Evolutionary conservation across 1,284 basidiomycete species (phyloP).

Genomic region (Moesziomyces sp.): DNA sequence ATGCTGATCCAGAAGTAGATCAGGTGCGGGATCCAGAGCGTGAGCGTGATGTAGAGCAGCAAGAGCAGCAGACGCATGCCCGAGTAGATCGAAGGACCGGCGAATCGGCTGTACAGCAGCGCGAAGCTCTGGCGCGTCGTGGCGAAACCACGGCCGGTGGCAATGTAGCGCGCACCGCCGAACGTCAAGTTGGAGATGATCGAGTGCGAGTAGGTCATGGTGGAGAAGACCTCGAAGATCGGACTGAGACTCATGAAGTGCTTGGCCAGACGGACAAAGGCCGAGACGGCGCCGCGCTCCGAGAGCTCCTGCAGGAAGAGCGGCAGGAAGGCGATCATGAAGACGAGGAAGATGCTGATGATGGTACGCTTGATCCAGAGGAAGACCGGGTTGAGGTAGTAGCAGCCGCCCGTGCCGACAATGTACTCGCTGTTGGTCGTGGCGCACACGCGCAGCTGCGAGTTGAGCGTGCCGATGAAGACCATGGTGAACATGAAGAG

Average conservation of each 20-base stretch:
- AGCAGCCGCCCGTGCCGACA: constrained; percentile 65
- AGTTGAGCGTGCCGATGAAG: constrained; percentile 67
- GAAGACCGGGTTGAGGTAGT: constrained; percentile 67
- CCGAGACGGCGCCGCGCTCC: constrained; percentile 66
- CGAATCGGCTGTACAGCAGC: constrained; percentile 66
- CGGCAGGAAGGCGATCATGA: constrained; percentile 68
- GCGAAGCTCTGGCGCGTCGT: constrained; percentile 66
- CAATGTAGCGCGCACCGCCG: constrained; percentile 68
- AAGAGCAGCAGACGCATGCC: constrained; percentile 65
- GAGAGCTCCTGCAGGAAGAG: constrained; percentile 67
- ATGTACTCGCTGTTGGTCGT: constrained; percentile 64
- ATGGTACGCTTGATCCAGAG: constrained; percentile 68
- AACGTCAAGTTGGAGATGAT: constrained; percentile 67
- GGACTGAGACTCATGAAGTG: constrained; percentile 66
- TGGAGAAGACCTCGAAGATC: constrained; percentile 67
- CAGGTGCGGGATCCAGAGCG: constrained; percentile 67
- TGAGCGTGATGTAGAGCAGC: constrained; percentile 66
- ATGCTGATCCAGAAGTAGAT: constrained; percentile 68
- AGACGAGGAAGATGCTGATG: constrained; percentile 68
- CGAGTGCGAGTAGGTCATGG: constrained; percentile 67
- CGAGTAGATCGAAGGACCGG: constrained; percentile 67
- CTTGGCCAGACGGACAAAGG: constrained; percentile 65
- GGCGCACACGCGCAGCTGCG: constrained; percentile 62
- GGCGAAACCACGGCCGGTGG: constrained; percentile 67
- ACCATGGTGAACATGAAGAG: constrained; percentile 68